Evolutionary conservation across 805 yeast species (phyloP).

Genomic region (Saccharomycopsis oosterbeekiorum): DNA sequence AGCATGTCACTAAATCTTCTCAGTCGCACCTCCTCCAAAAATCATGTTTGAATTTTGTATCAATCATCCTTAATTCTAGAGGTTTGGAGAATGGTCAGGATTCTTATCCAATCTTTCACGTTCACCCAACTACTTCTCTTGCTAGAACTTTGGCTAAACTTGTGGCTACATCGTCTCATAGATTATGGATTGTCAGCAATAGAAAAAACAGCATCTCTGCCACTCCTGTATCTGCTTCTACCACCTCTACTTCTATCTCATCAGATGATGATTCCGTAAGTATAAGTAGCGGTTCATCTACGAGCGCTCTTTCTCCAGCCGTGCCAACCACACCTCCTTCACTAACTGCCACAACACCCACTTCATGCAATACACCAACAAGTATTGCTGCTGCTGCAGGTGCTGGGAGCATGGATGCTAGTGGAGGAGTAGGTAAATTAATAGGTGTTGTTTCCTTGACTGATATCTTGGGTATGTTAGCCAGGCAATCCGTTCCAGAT

Average conservation of each 20-base stretch:
- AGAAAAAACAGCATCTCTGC: conserved; percentile 21
- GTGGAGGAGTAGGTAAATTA: conserved; percentile 65
- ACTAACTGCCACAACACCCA: background rate
- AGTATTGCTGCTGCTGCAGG: background rate
- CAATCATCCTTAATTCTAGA: conserved; percentile 75
- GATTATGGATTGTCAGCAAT: conserved; percentile 76
- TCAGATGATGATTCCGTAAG: conserved; percentile 2
- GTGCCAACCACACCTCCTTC: conserved; percentile 5
- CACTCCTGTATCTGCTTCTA: conserved; percentile 17
- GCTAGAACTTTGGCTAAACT: conserved; percentile 88
- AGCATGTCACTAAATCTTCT: conserved; percentile 76
- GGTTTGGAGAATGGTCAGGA: conserved; percentile 94
- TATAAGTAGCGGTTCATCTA: background rate
- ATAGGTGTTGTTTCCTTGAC: conserved; percentile 90
- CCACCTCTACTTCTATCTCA: conserved; percentile 17
- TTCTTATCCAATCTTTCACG: conserved; percentile 94
- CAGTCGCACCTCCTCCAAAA: conserved; percentile 75
- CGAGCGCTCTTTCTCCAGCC: background rate
- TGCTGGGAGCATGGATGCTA: conserved; percentile 22
- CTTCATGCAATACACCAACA: background rate
- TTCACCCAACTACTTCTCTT: conserved; percentile 64
- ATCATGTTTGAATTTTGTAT: conserved; percentile 78
- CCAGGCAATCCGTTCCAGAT: conserved; percentile 34
- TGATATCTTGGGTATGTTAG: conserved; percentile 75
- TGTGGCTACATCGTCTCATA: conserved; percentile 90